These are phyloP conservation scores for Trametes cingulata DNA, from an alignment of 768 basidiomycete species.

Conservation along the genomic window DNA sequence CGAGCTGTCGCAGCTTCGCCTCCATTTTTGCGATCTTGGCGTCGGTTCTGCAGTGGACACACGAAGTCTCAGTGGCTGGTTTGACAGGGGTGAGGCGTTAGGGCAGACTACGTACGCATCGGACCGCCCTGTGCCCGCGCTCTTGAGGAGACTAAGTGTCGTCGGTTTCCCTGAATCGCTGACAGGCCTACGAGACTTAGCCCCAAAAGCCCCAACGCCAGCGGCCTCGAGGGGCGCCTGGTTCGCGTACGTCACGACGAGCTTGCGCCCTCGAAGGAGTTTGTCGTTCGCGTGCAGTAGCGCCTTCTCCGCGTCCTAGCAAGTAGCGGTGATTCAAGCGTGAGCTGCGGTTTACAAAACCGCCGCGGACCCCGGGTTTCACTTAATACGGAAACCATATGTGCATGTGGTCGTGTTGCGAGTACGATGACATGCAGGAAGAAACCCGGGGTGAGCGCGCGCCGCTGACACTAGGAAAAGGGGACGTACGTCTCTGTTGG, in stretches of 20 bases:
- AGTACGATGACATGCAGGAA: constrained; percentile 27
- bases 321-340: constrained; percentile 12
- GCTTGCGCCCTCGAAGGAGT: constrained; percentile 81
- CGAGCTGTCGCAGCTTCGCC: constrained; percentile 88
- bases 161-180: constrained; percentile 73
- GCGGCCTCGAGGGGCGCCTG: constrained; percentile 60
- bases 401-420: constrained; percentile 20
- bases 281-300: constrained; percentile 73
- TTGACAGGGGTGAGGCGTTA: not conserved
- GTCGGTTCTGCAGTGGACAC: constrained; percentile 54
- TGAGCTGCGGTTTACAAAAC: not conserved
- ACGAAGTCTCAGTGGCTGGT: not conserved
- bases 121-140: constrained; percentile 49
- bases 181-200: constrained; percentile 41
- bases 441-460: constrained; percentile 52
- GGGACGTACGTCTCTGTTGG: constrained; percentile 71
- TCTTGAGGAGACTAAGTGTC: constrained; percentile 86
- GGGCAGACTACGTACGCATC: constrained; percentile 39
- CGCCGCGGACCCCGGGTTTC: constrained; percentile 29
- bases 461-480: constrained; percentile 24
- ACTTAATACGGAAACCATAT: constrained; percentile 13
- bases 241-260: constrained; percentile 90
- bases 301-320: constrained; percentile 83
- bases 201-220: constrained; percentile 18
- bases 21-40: constrained; percentile 96